A percentile compares a stretch with the other conserved stretches of the same genome.
These are phyloP conservation scores for Cyberlindnera veronae DNA, from an alignment of 805 yeast genomes.

Conservation along the genomic window DNA sequence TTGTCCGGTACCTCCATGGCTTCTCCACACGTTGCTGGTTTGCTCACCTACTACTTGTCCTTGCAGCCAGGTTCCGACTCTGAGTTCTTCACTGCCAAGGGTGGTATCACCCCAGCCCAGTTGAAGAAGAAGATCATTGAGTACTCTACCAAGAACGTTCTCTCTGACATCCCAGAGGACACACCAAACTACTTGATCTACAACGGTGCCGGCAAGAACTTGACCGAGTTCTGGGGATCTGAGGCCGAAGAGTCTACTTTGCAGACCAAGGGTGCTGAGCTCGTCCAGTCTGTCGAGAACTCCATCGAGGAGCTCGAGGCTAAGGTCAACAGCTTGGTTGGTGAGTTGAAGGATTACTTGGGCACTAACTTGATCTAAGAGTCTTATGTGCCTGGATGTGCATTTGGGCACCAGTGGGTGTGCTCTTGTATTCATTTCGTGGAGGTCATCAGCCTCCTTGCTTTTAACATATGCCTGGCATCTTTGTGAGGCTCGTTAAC, in stretches of 20 bases:
- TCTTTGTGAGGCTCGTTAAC: too few species aligned
- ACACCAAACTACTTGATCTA: conserved; percentile 76
- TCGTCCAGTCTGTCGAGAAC: conserved; percentile 18
- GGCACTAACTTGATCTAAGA: conserved; percentile 12
- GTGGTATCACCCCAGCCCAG: conserved; percentile 63
- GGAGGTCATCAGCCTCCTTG: too few species aligned
- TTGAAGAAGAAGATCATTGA: conserved; percentile 72
- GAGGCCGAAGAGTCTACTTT: conserved; percentile 9
- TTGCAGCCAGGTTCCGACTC: conserved; percentile 75
- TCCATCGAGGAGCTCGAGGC: conserved; percentile 20
- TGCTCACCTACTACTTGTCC: conserved; percentile 83
- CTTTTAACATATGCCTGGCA: too few species aligned
- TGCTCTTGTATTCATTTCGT: too few species aligned
- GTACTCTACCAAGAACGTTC: conserved; percentile 57
- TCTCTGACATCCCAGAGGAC: conserved; percentile 62
- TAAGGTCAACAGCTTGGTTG: conserved; percentile 15
- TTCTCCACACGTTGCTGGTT: conserved; percentile 92
- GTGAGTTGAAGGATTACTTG: conserved; percentile 19
- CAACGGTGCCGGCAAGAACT: conserved; percentile 78
- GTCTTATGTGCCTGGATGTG: background rate
- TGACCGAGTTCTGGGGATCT: conserved; percentile 32
- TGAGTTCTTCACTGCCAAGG: conserved; percentile 52
- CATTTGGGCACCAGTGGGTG: too few species aligned
- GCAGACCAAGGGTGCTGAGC: conserved; percentile 11
- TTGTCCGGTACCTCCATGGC: conserved; percentile 98